Evolutionary conservation across 1,284 basidiomycete species (phyloP), one percentile per base, ranked within the genome.

Genomic region (Malassezia globosa): DNA sequence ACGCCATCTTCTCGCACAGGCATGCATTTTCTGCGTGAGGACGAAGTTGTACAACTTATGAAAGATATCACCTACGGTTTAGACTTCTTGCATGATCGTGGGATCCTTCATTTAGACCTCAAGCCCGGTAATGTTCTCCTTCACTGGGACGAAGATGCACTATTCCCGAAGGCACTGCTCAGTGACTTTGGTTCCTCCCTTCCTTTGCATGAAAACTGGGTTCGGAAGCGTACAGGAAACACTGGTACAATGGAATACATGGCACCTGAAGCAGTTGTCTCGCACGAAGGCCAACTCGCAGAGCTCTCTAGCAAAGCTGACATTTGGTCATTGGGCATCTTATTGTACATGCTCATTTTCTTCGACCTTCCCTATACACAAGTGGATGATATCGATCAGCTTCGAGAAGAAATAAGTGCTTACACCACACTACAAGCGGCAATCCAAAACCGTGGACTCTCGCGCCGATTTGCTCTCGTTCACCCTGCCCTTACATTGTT

Each of bases 111-210:
- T 69, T 79, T 94, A 4, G 89, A 94, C 64, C 74, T 92, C 55
- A 92, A 94, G 71, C 88, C 88, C 11, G 87, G 85, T 5, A 95
- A 95, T 62, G 85, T 94, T 2, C 74, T 95, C 5, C 72, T 95
- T 36, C 89, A 89, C 10, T 88, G 85, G 82, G 87, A 92, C 60
- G 85, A 89, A 51, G 84, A 83, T n/a, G 77, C 77, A 41, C 75
- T 90, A 24, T 82, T 87, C 40, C 77, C 77, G 0, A 74, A 73
- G 37, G 87, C 86, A 0, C 83, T 92, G 82, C 76, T 94, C 10
- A 87, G 87, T 1, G 89, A 95, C 64, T 95, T 95, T 72, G 89
- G 89, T 4, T 92, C 88, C 0, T 90, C 87, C 10, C 46, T 61
- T 22, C 42, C 57, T 1, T 47, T 65, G 11, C 60, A 66, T 18